Evolutionary conservation across 805 yeast genomes (phyloP).

Genomic region (Candida sakaeoensis): DNA sequence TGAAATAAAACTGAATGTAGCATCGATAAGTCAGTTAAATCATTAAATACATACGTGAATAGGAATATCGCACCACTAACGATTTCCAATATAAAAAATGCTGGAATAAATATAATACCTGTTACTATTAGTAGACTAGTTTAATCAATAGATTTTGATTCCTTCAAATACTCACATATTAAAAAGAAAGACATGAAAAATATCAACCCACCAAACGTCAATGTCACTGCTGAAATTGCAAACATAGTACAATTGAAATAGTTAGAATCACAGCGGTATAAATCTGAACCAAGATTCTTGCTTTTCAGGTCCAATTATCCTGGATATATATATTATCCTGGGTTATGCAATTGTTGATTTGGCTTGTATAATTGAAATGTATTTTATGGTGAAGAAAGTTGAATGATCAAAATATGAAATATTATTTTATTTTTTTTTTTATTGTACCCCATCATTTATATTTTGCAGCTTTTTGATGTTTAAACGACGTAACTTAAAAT

Average conservation of each 20-base stretch:
- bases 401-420: not conserved
- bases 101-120: constrained; percentile 12
- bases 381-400: not conserved
- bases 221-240: constrained; percentile 14
- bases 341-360: not conserved
- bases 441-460: not conserved
- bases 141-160: not conserved
- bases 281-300: too few relatives aligned
- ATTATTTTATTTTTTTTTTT: too few relatives aligned
- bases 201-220: constrained; percentile 10
- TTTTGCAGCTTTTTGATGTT: not conserved
- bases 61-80: constrained; percentile 9
- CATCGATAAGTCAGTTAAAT: constrained; percentile 3
- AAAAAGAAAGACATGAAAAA: constrained; percentile 10
- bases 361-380: too few relatives aligned
- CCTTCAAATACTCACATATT: constrained; percentile 12
- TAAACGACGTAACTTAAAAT: too few relatives aligned
- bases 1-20: constrained; percentile 7
- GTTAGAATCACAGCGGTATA: not conserved
- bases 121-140: constrained; percentile 4
- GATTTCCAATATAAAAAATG: constrained; percentile 9
- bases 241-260: constrained; percentile 10
- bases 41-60: constrained; percentile 9
- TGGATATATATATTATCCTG: too few relatives aligned
- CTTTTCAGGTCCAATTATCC: too few relatives aligned